phyloP scores from a whole-genome alignment of 345 rosid species.

The Populus nigra region DNA sequence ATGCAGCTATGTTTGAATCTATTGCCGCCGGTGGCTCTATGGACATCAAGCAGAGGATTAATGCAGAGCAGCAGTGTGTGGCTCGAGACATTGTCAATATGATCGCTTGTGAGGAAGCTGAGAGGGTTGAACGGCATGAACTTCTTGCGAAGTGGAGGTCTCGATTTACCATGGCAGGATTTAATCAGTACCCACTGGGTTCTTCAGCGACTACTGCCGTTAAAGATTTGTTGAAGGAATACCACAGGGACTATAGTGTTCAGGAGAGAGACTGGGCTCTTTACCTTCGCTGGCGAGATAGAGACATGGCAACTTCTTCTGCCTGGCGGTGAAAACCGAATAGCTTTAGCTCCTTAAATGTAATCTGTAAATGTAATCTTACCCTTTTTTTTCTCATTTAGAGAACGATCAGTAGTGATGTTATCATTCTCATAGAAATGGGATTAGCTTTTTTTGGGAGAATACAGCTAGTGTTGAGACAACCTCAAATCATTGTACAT shows the following conservation, averaged over 20 bases:
- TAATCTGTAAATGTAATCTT: constrained; percentile 19
- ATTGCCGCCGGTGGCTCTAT: constrained; percentile 56
- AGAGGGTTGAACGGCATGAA: constrained; percentile 85
- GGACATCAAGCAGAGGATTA: constrained; percentile 64
- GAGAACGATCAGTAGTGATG: background rate
- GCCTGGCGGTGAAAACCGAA: constrained; percentile 55
- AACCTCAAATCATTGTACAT: constrained; percentile 3
- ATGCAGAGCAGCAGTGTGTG: constrained; percentile 80
- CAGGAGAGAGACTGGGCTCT: constrained; percentile 53
- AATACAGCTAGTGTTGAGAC: background rate
- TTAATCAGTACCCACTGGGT: constrained; percentile 43
- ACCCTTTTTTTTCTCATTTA: background rate
- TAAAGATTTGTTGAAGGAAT: constrained; percentile 43
- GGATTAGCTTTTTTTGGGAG: background rate
- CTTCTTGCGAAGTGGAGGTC: constrained; percentile 68
- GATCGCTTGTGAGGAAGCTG: constrained; percentile 77
- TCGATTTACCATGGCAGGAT: constrained; percentile 69
- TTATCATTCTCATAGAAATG: background rate
- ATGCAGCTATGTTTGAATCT: constrained; percentile 78
- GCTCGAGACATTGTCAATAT: constrained; percentile 84
- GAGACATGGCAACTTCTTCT: constrained; percentile 66
- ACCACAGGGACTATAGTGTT: constrained; percentile 45
- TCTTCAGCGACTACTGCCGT: constrained; percentile 38
- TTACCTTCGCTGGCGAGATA: constrained; percentile 64
- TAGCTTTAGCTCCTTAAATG: background rate